Evolutionary conservation across 2,329 filamentous ascomycete genomes (phyloP), one percentile per base, ranked within the genome.

Genomic region (Thelonectria discophora): DNA sequence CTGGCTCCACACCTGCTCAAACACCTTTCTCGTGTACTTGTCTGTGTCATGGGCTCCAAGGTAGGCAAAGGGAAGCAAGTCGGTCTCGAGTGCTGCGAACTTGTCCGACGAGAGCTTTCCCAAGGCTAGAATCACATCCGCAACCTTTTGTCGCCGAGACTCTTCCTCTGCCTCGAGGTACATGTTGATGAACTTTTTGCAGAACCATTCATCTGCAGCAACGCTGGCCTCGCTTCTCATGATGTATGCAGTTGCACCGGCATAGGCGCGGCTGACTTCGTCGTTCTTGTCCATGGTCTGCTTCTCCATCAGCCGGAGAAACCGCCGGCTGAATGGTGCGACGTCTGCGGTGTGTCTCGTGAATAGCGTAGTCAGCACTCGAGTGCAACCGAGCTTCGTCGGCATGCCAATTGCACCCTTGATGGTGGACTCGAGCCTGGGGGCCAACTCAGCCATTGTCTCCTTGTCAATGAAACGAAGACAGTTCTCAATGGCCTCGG

Each of bases 251-350:
- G 93, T 87, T 3, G 94, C 89, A 55, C 88, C 89, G 18, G 94
- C 94, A 74, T 97, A 99, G 2, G 91, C 91, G 64, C 91, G 90
- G 72, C 91, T 94, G 58, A 97, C 94, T 17, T 96, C 95, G 69
- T 97, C 93, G 72, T 99, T 99, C 65, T 91, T 90, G 75, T 99
- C 95, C 51, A 97, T 84, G 1, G 94, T 87, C 60, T 94, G 87
- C 75, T 92, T 94, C 70, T 93, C 88, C 65, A 97, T 84, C 10
- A 93, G 75, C 66, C 89, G 90, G 52, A 97, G 81, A 70, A 97
- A 93, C 9, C 84, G 82, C 64, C 91, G 87, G 12, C 92, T 89
- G 70, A 94, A 88, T 0, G 91, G 88, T 39, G 85, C 86, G 75
- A 97, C 92, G 30, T 94, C 81, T 39, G 89, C 84, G 37, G 86